Evolutionary conservation across 106 monocot species (phyloP).

Genomic region (Platanthera zijinensis): DNA sequence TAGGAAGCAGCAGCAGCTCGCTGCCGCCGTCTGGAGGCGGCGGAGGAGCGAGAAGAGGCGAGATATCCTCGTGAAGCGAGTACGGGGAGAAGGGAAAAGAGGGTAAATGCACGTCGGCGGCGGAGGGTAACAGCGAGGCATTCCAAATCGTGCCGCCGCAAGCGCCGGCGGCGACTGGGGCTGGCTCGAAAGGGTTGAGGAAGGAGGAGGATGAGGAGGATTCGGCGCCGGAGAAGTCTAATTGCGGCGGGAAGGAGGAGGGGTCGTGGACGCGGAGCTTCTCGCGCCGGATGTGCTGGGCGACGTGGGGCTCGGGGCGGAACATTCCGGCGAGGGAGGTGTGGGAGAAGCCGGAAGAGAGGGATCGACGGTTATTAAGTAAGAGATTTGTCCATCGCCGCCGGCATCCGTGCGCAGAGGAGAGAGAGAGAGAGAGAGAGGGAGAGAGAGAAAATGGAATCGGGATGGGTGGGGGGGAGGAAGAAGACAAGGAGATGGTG

Average conservation of each 20-base stretch:
- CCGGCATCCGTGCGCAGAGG: background rate
- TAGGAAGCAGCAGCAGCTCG: conserved; percentile 21
- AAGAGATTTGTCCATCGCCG: background rate
- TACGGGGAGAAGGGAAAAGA: conserved; percentile 6
- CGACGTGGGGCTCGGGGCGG: conserved; percentile 21
- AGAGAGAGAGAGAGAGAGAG: background rate
- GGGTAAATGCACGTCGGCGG: conserved; percentile 10
- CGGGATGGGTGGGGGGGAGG: conserved; percentile 5
- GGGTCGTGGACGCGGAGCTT: conserved; percentile 31
- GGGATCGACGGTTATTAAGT: background rate
- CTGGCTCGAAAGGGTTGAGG: background rate
- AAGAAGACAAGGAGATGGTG: conserved; percentile 13
- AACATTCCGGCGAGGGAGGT: background rate
- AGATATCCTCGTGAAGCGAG: conserved; percentile 10
- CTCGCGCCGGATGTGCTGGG: conserved; percentile 52
- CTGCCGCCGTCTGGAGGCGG: conserved; percentile 10
- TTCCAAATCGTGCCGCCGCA: background rate
- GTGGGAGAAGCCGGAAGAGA: background rate
- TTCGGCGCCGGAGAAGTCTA: background rate
- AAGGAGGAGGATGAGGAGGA: background rate
- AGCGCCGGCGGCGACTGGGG: background rate
- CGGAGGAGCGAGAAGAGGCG: background rate
- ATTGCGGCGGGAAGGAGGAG: background rate
- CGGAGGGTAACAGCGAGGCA: background rate
- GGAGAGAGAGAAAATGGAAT: conserved; percentile 4